phyloP scores from a whole-genome alignment of 768 basidiomycete genomes.

The Boletus subcaerulescens region DNA sequence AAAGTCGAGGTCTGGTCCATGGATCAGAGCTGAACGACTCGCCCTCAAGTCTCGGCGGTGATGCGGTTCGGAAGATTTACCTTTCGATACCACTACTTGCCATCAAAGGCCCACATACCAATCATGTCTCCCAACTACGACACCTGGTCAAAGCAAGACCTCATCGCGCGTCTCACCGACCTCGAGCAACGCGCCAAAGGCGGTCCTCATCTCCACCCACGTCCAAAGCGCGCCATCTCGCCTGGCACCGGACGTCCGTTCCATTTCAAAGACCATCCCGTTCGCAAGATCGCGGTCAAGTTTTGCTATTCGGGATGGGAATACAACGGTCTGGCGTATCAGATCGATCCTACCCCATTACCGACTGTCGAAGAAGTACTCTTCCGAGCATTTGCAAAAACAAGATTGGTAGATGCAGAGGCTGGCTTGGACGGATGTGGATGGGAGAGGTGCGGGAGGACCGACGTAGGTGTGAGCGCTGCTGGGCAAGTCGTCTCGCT shows the following conservation, averaged over 20 bases:
- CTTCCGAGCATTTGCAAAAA: constrained; percentile 73
- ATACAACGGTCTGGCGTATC: constrained; percentile 87
- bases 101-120: constrained; percentile 27
- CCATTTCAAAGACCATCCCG: constrained; percentile 64
- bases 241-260: constrained; percentile 42
- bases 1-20: too few species aligned
- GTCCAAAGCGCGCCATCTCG: constrained; percentile 12
- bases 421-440: constrained; percentile 81
- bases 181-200: not conserved
- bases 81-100: constrained; percentile 33
- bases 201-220: not conserved
- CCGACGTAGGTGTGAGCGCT: constrained; percentile 93
- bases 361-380: constrained; percentile 92
- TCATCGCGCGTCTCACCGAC: constrained; percentile 1
- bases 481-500: constrained; percentile 92
- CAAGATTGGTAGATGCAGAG: constrained; percentile 71
- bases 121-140: constrained; percentile 47
- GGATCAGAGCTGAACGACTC: too few species aligned
- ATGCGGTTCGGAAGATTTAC: constrained; percentile 30
- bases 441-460: constrained; percentile 90
- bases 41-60: not conserved
- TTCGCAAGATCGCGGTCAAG: constrained; percentile 89
- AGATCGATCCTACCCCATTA: constrained; percentile 63
- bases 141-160: constrained; percentile 37
- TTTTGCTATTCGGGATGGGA: constrained; percentile 93